Conservation (phyloP, 2,329 filamentous ascomycete genomes). For the Cyphellophora europaea region DNA sequence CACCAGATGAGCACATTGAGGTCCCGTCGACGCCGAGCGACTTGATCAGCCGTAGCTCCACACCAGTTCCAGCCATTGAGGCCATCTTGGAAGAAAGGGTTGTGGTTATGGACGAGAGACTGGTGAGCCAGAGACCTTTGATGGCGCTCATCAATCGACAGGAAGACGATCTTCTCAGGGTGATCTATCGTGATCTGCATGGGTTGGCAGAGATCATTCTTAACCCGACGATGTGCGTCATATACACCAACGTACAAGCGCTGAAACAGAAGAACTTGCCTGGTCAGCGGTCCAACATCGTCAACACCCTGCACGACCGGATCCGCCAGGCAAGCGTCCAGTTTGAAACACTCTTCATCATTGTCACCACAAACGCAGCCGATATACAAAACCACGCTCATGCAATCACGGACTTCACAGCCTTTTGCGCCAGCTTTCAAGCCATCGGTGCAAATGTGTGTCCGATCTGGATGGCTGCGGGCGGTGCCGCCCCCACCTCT, state of each 20-base stretch:
- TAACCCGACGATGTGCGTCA: constrained; percentile 58
- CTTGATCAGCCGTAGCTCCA: neutral
- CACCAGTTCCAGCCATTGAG: neutral
- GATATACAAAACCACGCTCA: constrained; percentile 2
- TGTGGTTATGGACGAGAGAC: constrained; percentile 11
- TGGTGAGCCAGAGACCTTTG: constrained; percentile 7
- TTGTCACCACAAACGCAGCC: constrained; percentile 42
- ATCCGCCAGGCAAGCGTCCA: constrained; percentile 44
- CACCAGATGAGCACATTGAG: neutral
- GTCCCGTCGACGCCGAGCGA: constrained; percentile 6
- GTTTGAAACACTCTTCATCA: constrained; percentile 59
- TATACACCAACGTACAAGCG: constrained; percentile 63
- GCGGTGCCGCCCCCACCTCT: neutral
- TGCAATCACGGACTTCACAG: constrained; percentile 19
- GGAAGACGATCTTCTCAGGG: constrained; percentile 5
- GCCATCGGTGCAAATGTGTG: neutral
- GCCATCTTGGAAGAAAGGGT: constrained; percentile 4
- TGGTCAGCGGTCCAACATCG: constrained; percentile 35
- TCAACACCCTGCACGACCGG: constrained; percentile 44
- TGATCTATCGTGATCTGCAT: constrained; percentile 34
- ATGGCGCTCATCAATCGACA: constrained; percentile 9
- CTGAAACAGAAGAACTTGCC: constrained; percentile 64
- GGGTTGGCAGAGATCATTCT: constrained; percentile 57
- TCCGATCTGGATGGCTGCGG: constrained; percentile 11
- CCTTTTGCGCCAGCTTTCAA: constrained; percentile 19